Percentiles rank a stretch among this genome's conserved stretches.
Conservation (phyloP, 164 flowering plant genomes). For the Berberis vulgaris region DNA sequence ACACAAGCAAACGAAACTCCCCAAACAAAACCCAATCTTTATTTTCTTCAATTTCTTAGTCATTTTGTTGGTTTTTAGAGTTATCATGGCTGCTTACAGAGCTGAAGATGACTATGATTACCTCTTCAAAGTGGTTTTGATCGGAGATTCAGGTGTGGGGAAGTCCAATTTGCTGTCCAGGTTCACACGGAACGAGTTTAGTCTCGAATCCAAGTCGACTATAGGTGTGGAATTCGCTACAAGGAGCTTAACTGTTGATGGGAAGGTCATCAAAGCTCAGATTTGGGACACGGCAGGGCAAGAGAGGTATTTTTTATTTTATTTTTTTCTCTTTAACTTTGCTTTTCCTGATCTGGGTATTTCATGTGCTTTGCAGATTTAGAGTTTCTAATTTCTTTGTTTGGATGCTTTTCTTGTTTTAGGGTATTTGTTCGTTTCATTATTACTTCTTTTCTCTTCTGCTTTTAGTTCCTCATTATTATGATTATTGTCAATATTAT, state of each 20-base stretch:
- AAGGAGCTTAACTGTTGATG: conserved; percentile 12
- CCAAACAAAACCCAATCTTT: neutral
- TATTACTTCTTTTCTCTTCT: neutral
- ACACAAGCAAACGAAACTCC: neutral
- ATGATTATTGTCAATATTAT: neutral
- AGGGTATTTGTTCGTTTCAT: neutral
- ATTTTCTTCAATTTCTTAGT: neutral
- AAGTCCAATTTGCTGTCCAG: conserved; percentile 16
- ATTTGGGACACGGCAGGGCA: conserved; percentile 7
- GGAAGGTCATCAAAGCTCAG: conserved; percentile 4
- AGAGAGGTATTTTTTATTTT: conserved; percentile 1
- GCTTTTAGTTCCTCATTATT: neutral
- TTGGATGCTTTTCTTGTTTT: neutral
- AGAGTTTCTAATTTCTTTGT: neutral
- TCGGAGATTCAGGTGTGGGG: conserved; percentile 17
- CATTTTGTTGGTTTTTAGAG: neutral
- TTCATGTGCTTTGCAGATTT: no score
- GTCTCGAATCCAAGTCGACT: conserved; percentile 15
- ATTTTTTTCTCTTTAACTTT: no score
- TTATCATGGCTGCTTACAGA: conserved; percentile 10
- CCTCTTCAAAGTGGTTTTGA: conserved; percentile 13
- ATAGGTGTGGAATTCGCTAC: conserved; percentile 16
- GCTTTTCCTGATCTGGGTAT: no score
- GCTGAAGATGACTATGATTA: conserved; percentile 16
- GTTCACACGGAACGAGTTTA: conserved; percentile 14